A percentile compares a stretch with the other conserved stretches of the same genome.
Conservation (phyloP, 305 asterid species). For the Ruellia speciosa region DNA sequence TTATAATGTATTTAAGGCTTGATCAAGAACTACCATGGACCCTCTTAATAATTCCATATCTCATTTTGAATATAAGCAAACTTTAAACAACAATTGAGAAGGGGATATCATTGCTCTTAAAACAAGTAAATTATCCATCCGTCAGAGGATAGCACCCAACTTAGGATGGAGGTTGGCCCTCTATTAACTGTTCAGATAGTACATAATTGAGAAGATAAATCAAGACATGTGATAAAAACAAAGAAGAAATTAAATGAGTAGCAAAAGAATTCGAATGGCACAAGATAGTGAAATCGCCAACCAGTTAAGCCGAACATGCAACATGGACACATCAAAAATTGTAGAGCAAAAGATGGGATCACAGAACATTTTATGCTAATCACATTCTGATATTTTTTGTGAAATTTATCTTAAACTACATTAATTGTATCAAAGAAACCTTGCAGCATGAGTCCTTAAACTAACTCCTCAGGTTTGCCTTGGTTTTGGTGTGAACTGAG, state of each 20-base stretch:
- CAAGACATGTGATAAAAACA: neutral
- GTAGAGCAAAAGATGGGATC: neutral
- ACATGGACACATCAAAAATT: neutral
- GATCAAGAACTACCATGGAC: constrained; percentile 2
- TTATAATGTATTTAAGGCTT: neutral
- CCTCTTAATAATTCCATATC: constrained; percentile 4
- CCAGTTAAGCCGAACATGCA: neutral
- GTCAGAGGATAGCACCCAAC: neutral
- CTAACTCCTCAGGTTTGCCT: no score
- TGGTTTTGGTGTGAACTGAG: no score
- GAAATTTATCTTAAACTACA: neutral
- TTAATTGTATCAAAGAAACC: neutral
- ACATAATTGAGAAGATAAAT: neutral
- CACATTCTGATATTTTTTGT: neutral
- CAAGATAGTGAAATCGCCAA: neutral
- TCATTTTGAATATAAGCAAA: neutral
- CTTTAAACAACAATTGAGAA: neutral
- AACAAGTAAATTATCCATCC: no score
- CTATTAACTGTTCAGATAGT: neutral
- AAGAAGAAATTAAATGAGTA: neutral
- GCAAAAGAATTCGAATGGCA: neutral
- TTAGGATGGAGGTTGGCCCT: neutral
- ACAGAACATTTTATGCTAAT: neutral
- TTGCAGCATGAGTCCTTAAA: neutral
- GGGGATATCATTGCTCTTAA: neutral